Evolutionary conservation across 306 rosid genomes (phyloP), one percentile per base, ranked within the genome.

Genomic region (Vicia faba): DNA sequence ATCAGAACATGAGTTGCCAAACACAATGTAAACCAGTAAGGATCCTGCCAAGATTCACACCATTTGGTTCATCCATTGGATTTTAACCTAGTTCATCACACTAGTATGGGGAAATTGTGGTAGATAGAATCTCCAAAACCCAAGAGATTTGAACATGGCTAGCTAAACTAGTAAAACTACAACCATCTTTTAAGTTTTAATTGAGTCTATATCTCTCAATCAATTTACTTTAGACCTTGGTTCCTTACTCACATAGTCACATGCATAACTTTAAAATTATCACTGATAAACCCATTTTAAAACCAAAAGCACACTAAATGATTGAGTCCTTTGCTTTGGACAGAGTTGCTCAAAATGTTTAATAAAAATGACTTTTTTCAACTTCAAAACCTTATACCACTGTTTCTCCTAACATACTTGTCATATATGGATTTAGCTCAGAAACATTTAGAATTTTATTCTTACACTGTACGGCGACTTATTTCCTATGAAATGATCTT

Each of bases 371-470:
- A 60, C 2, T 36, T 60, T 14, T 36, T 36, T 10, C 66, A 60
- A 59, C n/a, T 59, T 59, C 45, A 33, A 16, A 36, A 15, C 64
- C 23, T 33, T 59, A 29, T 29, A 33, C 45, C 28, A 59, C 26
- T 9, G 28, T 18, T 14, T 28, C 33, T 53, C 14, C 58, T 53
- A 54, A 51, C 16, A 54, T 7, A 15, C 61, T 5, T 54, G 60
- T 23, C 10, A 6, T 25, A 54, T 2, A 23, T 11, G 60, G 15
- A 25, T 54, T 33, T 54, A 54, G 60, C 36, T 25, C 33, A 53
- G 15, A 54, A 54, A 10, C 35, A 54, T 25, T 23, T 23, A 15
- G 18, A 33, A 54, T 11, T 11, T 54, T 54, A 11, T 19, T 50
- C 57, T 9, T 50, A 29, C 8, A 53, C 15, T 23, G 23, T 51